These are phyloP conservation scores for Alternaria arborescens DNA, from an alignment of 2,329 filamentous ascomycete species.

Conservation along the genomic window DNA sequence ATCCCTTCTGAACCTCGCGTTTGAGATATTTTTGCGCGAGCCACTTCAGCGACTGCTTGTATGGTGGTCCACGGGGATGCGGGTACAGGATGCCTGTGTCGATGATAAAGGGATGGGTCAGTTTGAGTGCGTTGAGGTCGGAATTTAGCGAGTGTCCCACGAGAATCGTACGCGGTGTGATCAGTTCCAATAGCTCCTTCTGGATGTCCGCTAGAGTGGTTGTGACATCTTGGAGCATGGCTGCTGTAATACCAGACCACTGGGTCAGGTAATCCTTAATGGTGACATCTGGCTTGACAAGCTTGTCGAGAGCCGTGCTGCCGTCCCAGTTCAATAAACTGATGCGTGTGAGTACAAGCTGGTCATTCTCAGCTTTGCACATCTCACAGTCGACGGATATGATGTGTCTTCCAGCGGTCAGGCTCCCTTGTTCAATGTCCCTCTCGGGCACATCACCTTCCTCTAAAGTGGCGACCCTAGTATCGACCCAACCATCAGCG, in stretches of 20 bases:
- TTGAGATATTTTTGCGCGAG: constrained; percentile 84
- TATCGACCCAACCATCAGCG: constrained; percentile 83
- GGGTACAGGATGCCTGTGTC: constrained; percentile 92
- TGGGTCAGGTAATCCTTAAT: constrained; percentile 92
- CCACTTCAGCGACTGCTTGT: constrained; percentile 91
- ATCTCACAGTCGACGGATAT: constrained; percentile 95
- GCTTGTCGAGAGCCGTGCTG: constrained; percentile 81
- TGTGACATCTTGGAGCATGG: constrained; percentile 82
- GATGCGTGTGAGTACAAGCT: constrained; percentile 86
- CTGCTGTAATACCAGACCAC: constrained; percentile 87
- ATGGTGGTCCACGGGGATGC: constrained; percentile 85
- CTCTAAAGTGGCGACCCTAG: constrained; percentile 70
- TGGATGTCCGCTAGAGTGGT: constrained; percentile 88
- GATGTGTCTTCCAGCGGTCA: constrained; percentile 81
- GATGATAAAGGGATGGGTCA: constrained; percentile 91
- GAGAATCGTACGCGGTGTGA: constrained; percentile 77
- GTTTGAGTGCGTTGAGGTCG: constrained; percentile 81
- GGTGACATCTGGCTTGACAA: constrained; percentile 88
- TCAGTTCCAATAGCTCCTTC: constrained; percentile 72
- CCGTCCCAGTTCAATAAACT: constrained; percentile 89
- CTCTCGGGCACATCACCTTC: constrained; percentile 73
- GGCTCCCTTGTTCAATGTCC: constrained; percentile 79
- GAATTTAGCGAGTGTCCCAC: constrained; percentile 84
- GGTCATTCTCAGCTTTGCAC: constrained; percentile 84
- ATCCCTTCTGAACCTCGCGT: constrained; percentile 86